Evolutionary conservation across 129 eudicot genomes (phyloP).

Genomic region (Ambrosia artemisiifolia): DNA sequence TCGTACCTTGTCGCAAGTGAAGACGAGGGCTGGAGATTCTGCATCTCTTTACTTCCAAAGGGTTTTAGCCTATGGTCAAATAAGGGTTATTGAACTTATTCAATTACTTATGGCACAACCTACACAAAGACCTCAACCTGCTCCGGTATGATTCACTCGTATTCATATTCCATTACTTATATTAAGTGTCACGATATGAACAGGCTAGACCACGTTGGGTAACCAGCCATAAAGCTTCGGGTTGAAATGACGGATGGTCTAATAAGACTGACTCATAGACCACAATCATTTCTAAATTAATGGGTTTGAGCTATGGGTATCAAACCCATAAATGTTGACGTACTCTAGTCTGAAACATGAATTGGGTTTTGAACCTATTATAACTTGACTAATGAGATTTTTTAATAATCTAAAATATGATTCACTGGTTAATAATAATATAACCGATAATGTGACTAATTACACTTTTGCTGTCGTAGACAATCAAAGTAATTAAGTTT

Average conservation of each 20-base stretch:
- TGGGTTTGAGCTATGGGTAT: too few relatives aligned
- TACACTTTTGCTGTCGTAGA: too few relatives aligned
- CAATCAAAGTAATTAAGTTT: too few relatives aligned
- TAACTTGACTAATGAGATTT: too few relatives aligned
- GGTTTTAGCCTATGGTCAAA: slow-evolving; percentile 63
- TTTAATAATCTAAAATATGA: too few relatives aligned
- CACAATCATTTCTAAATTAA: too few relatives aligned
- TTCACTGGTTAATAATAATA: too few relatives aligned
- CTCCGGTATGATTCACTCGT: slow-evolving; percentile 40
- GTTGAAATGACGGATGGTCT: background rate
- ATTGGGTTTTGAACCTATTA: too few relatives aligned
- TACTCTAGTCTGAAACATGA: too few relatives aligned
- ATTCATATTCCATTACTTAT: background rate
- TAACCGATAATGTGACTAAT: too few relatives aligned
- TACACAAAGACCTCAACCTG: slow-evolving; percentile 52
- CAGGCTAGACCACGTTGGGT: background rate
- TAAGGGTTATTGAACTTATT: slow-evolving; percentile 69
- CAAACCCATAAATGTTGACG: too few relatives aligned
- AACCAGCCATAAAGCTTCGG: background rate
- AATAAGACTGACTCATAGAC: too few relatives aligned
- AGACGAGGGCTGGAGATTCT: slow-evolving; percentile 82
- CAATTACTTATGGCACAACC: slow-evolving; percentile 85
- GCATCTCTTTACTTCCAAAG: slow-evolving; percentile 53
- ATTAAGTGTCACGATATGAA: background rate
- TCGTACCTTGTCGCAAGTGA: slow-evolving; percentile 74